phyloP scores from a whole-genome alignment of 306 rosid genomes.

The Begonia fuchsioides region DNA sequence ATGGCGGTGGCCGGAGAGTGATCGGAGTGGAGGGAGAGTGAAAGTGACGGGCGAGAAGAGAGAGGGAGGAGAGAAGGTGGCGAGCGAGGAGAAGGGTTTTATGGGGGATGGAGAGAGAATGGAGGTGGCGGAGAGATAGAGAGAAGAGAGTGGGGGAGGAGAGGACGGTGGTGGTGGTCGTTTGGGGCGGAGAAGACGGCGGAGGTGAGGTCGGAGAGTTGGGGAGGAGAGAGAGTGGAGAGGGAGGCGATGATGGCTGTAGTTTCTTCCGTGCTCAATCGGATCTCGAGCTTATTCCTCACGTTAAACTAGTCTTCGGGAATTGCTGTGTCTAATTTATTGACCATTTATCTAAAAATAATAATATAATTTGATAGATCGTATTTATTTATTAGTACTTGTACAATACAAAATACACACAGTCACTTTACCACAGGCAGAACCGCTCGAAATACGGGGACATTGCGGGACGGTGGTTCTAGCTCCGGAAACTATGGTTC shows the following conservation, averaged over 20 bases:
- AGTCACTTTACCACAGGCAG: too few relatives aligned
- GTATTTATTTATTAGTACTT: too few relatives aligned
- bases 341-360: too few relatives aligned
- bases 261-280: constrained; percentile 39
- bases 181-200: constrained; percentile 35
- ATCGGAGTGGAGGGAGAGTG: constrained; percentile 9
- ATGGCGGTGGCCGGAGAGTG: constrained; percentile 12
- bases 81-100: constrained; percentile 60
- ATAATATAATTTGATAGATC: too few relatives aligned
- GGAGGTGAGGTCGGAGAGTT: constrained; percentile 47
- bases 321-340: too few relatives aligned
- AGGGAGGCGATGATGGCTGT: constrained; percentile 50
- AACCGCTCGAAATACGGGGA: too few relatives aligned
- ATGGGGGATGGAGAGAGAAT: constrained; percentile 44
- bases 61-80: constrained; percentile 64
- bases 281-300: constrained; percentile 34
- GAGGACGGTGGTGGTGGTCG: constrained; percentile 46
- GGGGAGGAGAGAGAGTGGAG: constrained; percentile 48
- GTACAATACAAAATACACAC: too few relatives aligned
- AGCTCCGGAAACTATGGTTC: too few relatives aligned
- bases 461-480: too few relatives aligned
- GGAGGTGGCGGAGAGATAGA: constrained; percentile 53
- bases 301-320: too few relatives aligned
- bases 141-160: constrained; percentile 57
- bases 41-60: constrained; percentile 41